Evolutionary conservation across 352 stramenopile species (phyloP), one percentile per base, ranked within the genome.

Genomic region (Synura sp.): DNA sequence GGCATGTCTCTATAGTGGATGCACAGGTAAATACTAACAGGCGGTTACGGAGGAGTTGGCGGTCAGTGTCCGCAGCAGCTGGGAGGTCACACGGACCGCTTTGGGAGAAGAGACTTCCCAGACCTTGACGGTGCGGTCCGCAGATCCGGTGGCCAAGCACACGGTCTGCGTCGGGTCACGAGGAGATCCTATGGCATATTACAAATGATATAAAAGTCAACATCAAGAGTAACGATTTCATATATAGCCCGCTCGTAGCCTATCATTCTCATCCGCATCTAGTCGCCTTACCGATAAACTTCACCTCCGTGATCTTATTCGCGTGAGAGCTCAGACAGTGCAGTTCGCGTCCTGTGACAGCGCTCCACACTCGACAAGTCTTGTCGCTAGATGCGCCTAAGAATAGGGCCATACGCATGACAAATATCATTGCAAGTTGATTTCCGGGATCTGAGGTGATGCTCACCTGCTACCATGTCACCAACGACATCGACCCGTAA

Each of bases 41-140:
- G n/a, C n/a, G n/a, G n/a, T n/a, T n/a, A n/a, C n/a, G n/a, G n/a
- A n/a, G n/a, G n/a, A n/a, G n/a, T n/a, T n/a, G n/a, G n/a, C n/a
- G n/a, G n/a, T n/a, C n/a, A n/a, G n/a, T n/a, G n/a, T n/a, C n/a
- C n/a, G n/a, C n/a, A n/a, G n/a, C n/a, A n/a, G n/a, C n/a, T n/a
- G n/a, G n/a, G n/a, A n/a, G n/a, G n/a, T n/a, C n/a, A n/a, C n/a
- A n/a, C n/a, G n/a, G n/a, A n/a, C n/a, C n/a, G 38, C 38, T 44
- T 44, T 9, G 19, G 38, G 19, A 17, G 7, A 19, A 44, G 38
- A 17, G 38, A 44, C 19, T 9, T 96, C 92, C 74, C 93, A 97
- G 27, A 97, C 91, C 79, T 97, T 96, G 42, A 97, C 93, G 0
- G 88, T 90, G 57, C 94, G 93, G 84, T 99, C 96, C 33, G 94